Evolutionary conservation across 2,329 filamentous ascomycete species (phyloP).

Genomic region (Anthostomella pinea): DNA sequence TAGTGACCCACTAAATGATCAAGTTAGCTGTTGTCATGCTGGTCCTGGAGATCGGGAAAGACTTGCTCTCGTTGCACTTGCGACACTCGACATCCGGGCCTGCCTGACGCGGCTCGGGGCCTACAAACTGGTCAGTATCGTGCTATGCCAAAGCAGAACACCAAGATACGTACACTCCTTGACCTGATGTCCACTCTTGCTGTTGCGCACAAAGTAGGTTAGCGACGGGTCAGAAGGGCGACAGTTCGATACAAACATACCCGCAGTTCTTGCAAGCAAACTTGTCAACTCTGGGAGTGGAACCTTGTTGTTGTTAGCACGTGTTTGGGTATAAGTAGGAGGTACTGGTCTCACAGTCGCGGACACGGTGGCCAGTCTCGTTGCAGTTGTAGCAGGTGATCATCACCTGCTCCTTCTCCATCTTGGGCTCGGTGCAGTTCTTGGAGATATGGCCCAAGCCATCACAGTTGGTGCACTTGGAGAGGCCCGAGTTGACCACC

Average conservation of each 20-base stretch:
- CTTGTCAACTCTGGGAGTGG: conserved; percentile 59
- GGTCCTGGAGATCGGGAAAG: neutral
- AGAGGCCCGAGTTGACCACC: conserved; percentile 55
- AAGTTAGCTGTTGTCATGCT: conserved; percentile 10
- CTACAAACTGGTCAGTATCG: conserved; percentile 22
- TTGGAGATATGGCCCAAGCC: conserved; percentile 63
- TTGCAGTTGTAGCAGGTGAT: conserved; percentile 66
- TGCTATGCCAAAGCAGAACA: conserved; percentile 8
- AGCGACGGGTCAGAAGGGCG: neutral
- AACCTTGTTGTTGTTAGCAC: conserved; percentile 39
- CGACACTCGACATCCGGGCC: conserved; percentile 61
- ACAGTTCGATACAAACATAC: conserved; percentile 35
- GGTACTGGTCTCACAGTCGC: conserved; percentile 59
- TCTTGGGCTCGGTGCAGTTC: conserved; percentile 56
- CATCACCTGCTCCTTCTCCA: conserved; percentile 43
- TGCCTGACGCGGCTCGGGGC: conserved; percentile 58
- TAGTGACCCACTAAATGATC: conserved; percentile 55
- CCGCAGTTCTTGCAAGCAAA: conserved; percentile 68
- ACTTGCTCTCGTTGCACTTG: conserved; percentile 60
- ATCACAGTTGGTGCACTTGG: conserved; percentile 62
- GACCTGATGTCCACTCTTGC: conserved; percentile 49
- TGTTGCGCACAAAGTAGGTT: conserved; percentile 13
- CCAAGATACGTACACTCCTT: conserved; percentile 46
- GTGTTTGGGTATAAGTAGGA: neutral
- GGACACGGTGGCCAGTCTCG: conserved; percentile 61